Evolutionary conservation across 176 grass and related monocot genomes (phyloP).

Genomic region (Saccharum officinarum): DNA sequence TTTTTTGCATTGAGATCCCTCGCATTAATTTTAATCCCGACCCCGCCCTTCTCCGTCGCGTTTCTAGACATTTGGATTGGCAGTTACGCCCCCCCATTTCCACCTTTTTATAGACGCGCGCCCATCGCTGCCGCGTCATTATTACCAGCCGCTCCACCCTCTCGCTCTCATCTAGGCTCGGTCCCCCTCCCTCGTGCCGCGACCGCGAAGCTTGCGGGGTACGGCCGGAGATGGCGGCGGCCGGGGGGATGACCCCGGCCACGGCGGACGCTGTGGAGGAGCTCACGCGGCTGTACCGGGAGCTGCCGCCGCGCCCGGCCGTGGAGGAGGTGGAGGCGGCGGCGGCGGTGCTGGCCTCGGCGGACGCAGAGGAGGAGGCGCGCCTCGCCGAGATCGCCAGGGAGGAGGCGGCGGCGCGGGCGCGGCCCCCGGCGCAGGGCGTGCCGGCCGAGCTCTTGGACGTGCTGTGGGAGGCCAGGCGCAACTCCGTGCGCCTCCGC

Average conservation of each 20-base stretch:
- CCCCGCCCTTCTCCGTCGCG: background rate
- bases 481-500: constrained; percentile 57
- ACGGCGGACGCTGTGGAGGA: constrained; percentile 59
- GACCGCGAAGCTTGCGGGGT: background rate
- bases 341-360: constrained; percentile 59
- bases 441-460: constrained; percentile 58
- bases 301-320: constrained; percentile 63
- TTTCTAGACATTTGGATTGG: background rate
- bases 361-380: constrained; percentile 63
- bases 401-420: constrained; percentile 39
- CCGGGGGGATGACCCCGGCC: constrained; percentile 23
- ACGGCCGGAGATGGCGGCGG: constrained; percentile 20
- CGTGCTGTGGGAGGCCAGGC: constrained; percentile 70
- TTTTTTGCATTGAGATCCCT: background rate
- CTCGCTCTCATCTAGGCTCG: background rate
- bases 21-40: background rate
- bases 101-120: constrained; percentile 17
- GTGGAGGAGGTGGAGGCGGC: constrained; percentile 81
- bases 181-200: background rate
- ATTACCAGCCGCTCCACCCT: constrained; percentile 1
- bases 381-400: constrained; percentile 50
- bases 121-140: background rate
- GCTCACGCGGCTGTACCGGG: constrained; percentile 66
- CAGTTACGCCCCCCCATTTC: background rate
- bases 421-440: constrained; percentile 7